Conservation (phyloP, 2,329 filamentous ascomycete species). For the Huntiella abstrusa region DNA sequence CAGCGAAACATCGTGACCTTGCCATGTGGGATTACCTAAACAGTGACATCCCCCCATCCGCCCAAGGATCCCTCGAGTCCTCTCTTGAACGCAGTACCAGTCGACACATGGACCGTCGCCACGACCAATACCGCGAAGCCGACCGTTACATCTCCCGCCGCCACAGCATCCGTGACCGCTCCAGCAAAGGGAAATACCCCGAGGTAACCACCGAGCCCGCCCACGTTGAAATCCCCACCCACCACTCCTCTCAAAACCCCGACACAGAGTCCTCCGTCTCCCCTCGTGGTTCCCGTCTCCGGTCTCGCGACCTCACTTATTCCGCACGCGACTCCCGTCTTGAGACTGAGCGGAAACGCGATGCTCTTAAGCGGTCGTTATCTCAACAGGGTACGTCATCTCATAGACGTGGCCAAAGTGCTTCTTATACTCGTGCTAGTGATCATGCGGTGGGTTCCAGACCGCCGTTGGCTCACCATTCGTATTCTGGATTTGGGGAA, state of each 20-base stretch:
- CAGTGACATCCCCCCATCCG: conserved; percentile 1
- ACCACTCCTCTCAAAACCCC: neutral
- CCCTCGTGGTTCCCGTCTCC: neutral
- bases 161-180: neutral
- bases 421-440: neutral
- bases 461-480: neutral
- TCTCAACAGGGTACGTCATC: neutral
- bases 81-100: neutral
- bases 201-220: neutral
- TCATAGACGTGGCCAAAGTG: neutral
- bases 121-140: neutral
- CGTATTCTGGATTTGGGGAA: neutral
- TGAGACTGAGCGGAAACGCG: neutral
- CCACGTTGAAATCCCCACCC: neutral
- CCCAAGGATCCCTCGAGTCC: neutral
- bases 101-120: neutral
- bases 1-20: neutral
- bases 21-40: neutral
- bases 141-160: neutral
- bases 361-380: conserved; percentile 3
- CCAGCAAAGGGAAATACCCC: neutral
- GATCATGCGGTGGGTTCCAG: neutral
- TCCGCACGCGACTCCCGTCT: neutral
- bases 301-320: neutral
- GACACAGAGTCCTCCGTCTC: neutral